phyloP scores from a whole-genome alignment of 169 alveolate genomes.

The Plasmodium vivax region DNA sequence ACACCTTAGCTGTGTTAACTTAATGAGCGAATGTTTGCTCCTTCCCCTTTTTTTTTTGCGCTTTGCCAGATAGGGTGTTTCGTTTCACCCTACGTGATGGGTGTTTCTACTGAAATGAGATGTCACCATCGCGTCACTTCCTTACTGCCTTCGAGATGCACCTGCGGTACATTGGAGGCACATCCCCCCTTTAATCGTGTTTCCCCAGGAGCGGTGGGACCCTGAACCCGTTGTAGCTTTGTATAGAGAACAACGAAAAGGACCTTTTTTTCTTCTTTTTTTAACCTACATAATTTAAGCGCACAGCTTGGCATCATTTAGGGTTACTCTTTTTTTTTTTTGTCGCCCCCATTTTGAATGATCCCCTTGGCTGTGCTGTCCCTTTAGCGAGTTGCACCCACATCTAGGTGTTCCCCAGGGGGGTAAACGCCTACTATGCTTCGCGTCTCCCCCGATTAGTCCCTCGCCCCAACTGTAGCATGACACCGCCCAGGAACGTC shows the following conservation, averaged over 20 bases:
- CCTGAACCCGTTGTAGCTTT: background rate
- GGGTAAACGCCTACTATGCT: background rate
- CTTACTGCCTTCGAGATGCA: background rate
- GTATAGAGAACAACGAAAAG: background rate
- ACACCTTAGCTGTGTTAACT: background rate
- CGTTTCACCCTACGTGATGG: background rate
- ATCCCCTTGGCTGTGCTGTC: background rate
- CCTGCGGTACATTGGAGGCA: background rate
- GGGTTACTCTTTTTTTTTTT: background rate
- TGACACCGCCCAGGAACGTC: constrained; percentile 11
- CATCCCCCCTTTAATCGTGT: background rate
- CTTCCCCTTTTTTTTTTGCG: background rate
- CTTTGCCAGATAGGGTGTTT: background rate
- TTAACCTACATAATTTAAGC: background rate
- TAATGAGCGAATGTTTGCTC: background rate
- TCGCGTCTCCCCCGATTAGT: background rate
- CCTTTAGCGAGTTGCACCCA: background rate
- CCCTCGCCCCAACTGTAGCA: background rate
- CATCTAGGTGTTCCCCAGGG: background rate
- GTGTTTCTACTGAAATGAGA: background rate
- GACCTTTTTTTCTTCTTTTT: background rate
- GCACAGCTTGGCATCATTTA: background rate
- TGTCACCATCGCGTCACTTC: background rate
- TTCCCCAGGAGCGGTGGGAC: background rate
- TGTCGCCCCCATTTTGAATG: background rate